These are phyloP conservation scores for Neurospora sp. DNA, from an alignment of 495 filamentous ascomycete genomes.

Conservation along the genomic window DNA sequence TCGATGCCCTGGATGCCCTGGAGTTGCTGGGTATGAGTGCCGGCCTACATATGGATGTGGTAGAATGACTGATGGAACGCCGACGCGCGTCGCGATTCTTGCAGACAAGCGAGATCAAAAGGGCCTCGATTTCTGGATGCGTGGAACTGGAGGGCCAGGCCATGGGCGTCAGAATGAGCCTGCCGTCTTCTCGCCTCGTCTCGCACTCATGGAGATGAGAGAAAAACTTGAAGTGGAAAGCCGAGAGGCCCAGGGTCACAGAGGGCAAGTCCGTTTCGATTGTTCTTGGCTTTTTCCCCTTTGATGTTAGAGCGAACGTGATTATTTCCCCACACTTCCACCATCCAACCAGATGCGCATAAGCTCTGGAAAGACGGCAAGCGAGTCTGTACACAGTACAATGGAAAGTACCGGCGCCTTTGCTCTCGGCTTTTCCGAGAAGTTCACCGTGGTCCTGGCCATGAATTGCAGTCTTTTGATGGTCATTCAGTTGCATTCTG, in stretches of 20 bases:
- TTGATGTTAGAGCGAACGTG: not conserved
- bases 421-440: not conserved
- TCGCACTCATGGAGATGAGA: not conserved
- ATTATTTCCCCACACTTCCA: conserved; percentile 15
- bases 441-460: not conserved
- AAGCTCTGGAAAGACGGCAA: conserved; percentile 20
- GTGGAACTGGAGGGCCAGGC: not conserved
- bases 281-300: conserved; percentile 1
- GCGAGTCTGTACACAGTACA: conserved; percentile 15
- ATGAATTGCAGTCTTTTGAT: not conserved
- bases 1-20: not conserved
- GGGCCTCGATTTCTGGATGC: not conserved
- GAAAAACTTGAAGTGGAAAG: not conserved
- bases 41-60: not conserved
- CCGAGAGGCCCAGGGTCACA: not conserved
- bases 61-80: not conserved
- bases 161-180: not conserved
- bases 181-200: not conserved
- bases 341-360: conserved; percentile 16
- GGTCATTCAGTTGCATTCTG: not conserved
- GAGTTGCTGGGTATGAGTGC: not conserved
- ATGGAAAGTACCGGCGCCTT: conserved; percentile 3
- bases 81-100: not conserved
- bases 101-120: not conserved
- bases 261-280: conserved; percentile 1